A percentile compares a stretch with the other conserved stretches of the same genome.
These are phyloP conservation scores for Piper betle DNA, from an alignment of 164 flowering plant species.

Conservation along the genomic window DNA sequence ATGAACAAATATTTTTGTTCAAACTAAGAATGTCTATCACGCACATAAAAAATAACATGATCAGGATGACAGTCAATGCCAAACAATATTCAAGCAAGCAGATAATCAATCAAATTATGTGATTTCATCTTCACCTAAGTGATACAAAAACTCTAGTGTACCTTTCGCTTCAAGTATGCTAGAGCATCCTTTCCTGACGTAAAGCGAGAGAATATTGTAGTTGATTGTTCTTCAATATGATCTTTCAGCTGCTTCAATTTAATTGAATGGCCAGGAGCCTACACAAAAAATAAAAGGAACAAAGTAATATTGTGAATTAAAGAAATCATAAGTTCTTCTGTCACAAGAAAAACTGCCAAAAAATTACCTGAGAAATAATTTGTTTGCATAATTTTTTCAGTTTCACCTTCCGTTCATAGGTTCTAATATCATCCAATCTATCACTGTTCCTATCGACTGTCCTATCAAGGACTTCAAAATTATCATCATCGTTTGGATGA, in stretches of 20 bases:
- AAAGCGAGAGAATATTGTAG: slow-evolving; percentile 45
- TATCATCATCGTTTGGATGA: slow-evolving; percentile 50
- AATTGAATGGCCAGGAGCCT: slow-evolving; percentile 63
- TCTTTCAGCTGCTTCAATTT: slow-evolving; percentile 75
- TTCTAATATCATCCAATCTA: slow-evolving; percentile 7
- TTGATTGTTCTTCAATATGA: slow-evolving; percentile 51
- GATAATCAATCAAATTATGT: too few species aligned
- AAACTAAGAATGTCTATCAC: background rate
- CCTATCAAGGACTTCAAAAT: slow-evolving; percentile 21
- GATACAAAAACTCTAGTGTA: slow-evolving; percentile 10
- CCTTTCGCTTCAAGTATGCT: slow-evolving; percentile 66
- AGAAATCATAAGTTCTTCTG: too few species aligned
- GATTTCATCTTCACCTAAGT: too few species aligned
- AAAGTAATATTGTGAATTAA: too few species aligned
- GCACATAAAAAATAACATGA: too few species aligned
- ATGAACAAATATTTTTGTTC: slow-evolving; percentile 2
- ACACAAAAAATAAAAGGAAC: slow-evolving; percentile 8
- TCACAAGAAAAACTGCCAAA: too few species aligned
- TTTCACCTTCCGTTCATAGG: slow-evolving; percentile 37
- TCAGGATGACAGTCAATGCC: too few species aligned
- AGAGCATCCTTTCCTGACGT: slow-evolving; percentile 59
- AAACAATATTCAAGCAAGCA: too few species aligned
- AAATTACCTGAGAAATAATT: slow-evolving; percentile 54
- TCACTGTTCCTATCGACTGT: slow-evolving; percentile 25
- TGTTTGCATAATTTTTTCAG: slow-evolving; percentile 57